phyloP scores from a whole-genome alignment of 1,284 basidiomycete species.

The Cutaneotrichosporon sp. region DNA sequence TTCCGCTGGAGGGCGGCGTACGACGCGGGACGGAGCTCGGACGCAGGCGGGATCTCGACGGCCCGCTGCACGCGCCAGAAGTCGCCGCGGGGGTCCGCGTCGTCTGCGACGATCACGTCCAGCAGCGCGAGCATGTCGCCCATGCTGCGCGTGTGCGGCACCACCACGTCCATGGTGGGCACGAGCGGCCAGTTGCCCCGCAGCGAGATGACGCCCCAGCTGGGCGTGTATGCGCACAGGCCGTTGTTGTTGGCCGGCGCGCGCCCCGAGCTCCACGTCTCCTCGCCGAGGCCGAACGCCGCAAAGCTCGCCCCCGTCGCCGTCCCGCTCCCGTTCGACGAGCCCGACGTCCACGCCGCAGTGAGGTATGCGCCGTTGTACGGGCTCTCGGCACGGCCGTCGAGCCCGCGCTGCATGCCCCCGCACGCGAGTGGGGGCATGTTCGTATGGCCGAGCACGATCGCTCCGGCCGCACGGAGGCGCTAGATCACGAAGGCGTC shows the following conservation, averaged over 20 bases:
- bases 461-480: slow-evolving; percentile 8
- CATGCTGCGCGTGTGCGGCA: slow-evolving; percentile 18
- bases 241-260: slow-evolving; percentile 16
- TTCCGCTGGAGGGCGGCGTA: background rate
- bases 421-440: slow-evolving; percentile 19
- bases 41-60: slow-evolving; percentile 1
- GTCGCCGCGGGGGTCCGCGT: slow-evolving; percentile 7
- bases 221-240: slow-evolving; percentile 18
- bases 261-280: slow-evolving; percentile 17
- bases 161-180: slow-evolving; percentile 19
- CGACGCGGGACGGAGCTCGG: background rate
- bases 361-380: slow-evolving; percentile 19
- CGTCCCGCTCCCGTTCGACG: slow-evolving; percentile 16
- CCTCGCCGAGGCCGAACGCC: slow-evolving; percentile 19
- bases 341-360: slow-evolving; percentile 13
- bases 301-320: slow-evolving; percentile 15
- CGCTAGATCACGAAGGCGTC: slow-evolving; percentile 12
- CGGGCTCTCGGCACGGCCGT: slow-evolving; percentile 17
- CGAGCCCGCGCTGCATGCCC: slow-evolving; percentile 22
- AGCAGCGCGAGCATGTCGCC: slow-evolving; percentile 12
- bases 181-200: slow-evolving; percentile 19
- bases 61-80: slow-evolving; percentile 15
- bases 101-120: slow-evolving; percentile 15
- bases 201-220: slow-evolving; percentile 16
- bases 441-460: slow-evolving; percentile 13